phyloP scores from a whole-genome alignment of 345 rosid genomes.

The Salix brachista region DNA sequence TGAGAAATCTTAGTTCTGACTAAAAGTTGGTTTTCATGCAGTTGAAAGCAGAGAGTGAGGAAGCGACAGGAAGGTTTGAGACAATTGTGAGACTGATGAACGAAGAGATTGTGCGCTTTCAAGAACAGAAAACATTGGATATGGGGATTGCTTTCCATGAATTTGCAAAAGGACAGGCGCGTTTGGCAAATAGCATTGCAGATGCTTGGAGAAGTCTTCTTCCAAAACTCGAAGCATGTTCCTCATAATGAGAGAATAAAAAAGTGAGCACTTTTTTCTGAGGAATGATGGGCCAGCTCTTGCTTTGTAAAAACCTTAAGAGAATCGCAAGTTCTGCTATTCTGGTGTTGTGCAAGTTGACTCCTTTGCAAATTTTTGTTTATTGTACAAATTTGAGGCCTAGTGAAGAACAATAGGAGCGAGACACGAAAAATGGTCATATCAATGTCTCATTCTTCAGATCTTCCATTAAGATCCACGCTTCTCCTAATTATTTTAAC shows the following conservation, averaged over 20 bases:
- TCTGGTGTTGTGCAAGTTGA: conserved; percentile 9
- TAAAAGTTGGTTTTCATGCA: conserved; percentile 34
- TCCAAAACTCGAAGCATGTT: conserved; percentile 85
- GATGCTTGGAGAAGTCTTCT: conserved; percentile 98
- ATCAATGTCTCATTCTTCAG: neutral
- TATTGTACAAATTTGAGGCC: conserved; percentile 25
- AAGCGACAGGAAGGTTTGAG: conserved; percentile 68
- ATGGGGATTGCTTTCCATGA: conserved; percentile 89
- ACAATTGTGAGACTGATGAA: conserved; percentile 69
- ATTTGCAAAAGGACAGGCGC: conserved; percentile 91
- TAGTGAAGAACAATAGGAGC: neutral
- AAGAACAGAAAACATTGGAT: conserved; percentile 81
- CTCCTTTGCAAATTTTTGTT: neutral
- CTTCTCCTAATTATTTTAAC: no score
- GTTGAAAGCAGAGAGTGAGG: conserved; percentile 82
- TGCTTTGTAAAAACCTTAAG: conserved; percentile 9
- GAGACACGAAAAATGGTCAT: neutral
- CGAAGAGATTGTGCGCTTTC: conserved; percentile 85
- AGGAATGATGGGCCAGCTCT: conserved; percentile 5
- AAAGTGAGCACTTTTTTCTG: conserved; percentile 9
- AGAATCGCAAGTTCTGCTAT: conserved; percentile 13
- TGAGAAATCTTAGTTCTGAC: neutral
- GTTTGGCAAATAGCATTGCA: conserved; percentile 68
- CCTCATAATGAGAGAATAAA: conserved; percentile 7
- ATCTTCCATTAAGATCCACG: neutral